Conservation (phyloP, 495 filamentous ascomycete genomes). For the Acidomyces sp. region DNA sequence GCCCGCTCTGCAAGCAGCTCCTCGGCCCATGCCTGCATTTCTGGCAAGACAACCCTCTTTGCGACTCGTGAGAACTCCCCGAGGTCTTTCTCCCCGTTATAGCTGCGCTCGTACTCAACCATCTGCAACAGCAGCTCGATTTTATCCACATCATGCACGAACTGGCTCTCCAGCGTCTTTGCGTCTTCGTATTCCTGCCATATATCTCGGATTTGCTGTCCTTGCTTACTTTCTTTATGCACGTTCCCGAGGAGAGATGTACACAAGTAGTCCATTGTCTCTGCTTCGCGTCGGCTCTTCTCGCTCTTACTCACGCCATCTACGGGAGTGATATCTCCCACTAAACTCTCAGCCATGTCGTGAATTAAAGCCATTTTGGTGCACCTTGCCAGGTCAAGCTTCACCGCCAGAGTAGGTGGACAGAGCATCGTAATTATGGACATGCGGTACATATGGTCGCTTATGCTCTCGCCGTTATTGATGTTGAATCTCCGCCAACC, state of each 20-base stretch:
- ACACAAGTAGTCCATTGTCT: slow-evolving; percentile 82
- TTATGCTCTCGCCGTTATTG: slow-evolving; percentile 63
- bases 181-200: slow-evolving; percentile 93
- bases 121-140: slow-evolving; percentile 89
- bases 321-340: slow-evolving; percentile 90
- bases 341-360: slow-evolving; percentile 91
- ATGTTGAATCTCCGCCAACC: slow-evolving; percentile 88
- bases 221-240: slow-evolving; percentile 46
- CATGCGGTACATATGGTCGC: slow-evolving; percentile 99
- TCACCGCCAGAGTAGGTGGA: slow-evolving; percentile 55
- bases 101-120: slow-evolving; percentile 81
- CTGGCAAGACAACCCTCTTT: slow-evolving; percentile 53
- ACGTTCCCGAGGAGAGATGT: slow-evolving; percentile 58
- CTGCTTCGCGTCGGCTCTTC: slow-evolving; percentile 72
- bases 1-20: slow-evolving; percentile 65
- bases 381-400: slow-evolving; percentile 67
- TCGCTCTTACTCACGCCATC: slow-evolving; percentile 60
- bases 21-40: slow-evolving; percentile 66
- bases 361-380: slow-evolving; percentile 89
- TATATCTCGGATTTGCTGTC: slow-evolving; percentile 53
- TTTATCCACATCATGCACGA: slow-evolving; percentile 95
- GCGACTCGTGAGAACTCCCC: slow-evolving; percentile 73
- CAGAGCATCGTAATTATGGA: slow-evolving; percentile 89
- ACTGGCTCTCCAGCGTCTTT: slow-evolving; percentile 66
- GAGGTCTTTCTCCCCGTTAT: slow-evolving; percentile 53